These are phyloP conservation scores for Colletotrichum coccodes DNA, from an alignment of 2,329 filamentous ascomycete species.

Conservation along the genomic window DNA sequence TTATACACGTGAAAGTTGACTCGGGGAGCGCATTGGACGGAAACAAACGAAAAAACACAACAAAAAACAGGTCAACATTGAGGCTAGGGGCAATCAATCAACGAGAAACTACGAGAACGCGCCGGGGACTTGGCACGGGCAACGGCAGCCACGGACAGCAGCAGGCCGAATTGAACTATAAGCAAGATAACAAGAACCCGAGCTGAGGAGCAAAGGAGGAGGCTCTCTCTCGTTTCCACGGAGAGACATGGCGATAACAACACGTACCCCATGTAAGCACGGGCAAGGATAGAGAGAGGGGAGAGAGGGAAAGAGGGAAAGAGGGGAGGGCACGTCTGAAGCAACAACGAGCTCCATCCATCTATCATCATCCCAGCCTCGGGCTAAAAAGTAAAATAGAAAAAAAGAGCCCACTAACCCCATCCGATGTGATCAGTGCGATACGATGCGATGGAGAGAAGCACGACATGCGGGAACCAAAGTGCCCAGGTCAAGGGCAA, in stretches of 20 bases:
- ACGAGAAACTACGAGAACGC: not conserved
- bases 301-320: too few species aligned
- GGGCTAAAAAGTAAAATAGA: not conserved
- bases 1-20: constrained; percentile 1
- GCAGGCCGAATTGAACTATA: not conserved
- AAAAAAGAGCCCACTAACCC: not conserved
- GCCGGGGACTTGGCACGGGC: not conserved
- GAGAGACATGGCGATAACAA: not conserved
- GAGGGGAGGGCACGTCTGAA: not conserved
- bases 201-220: not conserved
- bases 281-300: not conserved
- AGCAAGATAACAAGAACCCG: not conserved
- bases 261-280: not conserved
- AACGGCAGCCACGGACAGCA: not conserved
- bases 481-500: not conserved
- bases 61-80: not conserved
- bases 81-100: not conserved
- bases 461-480: constrained; percentile 29
- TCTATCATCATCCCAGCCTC: not conserved
- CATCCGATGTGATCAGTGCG: not conserved
- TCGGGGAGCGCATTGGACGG: not conserved
- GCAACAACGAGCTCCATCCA: not conserved
- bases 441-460: constrained; percentile 12
- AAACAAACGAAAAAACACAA: not conserved
- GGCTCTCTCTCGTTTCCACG: not conserved